Evolutionary conservation across 192 early-diverging fungal species (phyloP), one percentile per base, ranked within the genome.

Genomic region (Phycomyces nitens): DNA sequence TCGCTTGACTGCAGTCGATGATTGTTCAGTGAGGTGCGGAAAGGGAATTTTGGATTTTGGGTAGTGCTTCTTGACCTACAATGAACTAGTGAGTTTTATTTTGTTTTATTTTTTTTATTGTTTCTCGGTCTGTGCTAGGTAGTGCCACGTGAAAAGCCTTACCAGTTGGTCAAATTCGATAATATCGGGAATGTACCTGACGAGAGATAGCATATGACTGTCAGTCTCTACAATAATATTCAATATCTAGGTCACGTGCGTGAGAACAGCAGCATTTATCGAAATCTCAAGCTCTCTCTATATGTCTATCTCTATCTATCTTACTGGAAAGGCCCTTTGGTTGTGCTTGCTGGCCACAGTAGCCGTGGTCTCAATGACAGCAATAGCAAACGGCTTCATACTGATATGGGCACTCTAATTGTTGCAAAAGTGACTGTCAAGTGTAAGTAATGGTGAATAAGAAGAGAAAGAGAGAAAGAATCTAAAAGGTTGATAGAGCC

Each of bases 121-220:
- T 34, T 5, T 34, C 29, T 39, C 38, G 21, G 57, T 23, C 57
- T 18, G 47, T 62, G 22, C 27, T 52, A 24, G 29, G 41, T 34
- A 12, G 27, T 11, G 27, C 16, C 7, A 47, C 14, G 38, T 39
- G 16, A 18, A 60, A 6, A 27, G 15, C 16, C 40, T 39, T 71
- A 82, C 81, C 66, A 78, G 64, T 41, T 74, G 76, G 51, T 83
- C 76, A 74, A 83, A 78, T 26, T 80, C 77, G 44, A 75, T 39
- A 67, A 83, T 75, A 57, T 83, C 81, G 27, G 76, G 66, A 49
- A 83, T 77, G 60, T 76, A 75, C 26, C 81, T 70, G 38, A 71
- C 70, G 15, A 83, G 64, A 18, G 63, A 66, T 15, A 80, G 58
- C 40, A 73, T 55, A 50, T 62, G 56, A 21, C 56, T 38, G 23